A percentile compares a stretch with the other conserved stretches of the same genome.
Conservation (phyloP, 169 alveolate species). For the Theileria equi region DNA sequence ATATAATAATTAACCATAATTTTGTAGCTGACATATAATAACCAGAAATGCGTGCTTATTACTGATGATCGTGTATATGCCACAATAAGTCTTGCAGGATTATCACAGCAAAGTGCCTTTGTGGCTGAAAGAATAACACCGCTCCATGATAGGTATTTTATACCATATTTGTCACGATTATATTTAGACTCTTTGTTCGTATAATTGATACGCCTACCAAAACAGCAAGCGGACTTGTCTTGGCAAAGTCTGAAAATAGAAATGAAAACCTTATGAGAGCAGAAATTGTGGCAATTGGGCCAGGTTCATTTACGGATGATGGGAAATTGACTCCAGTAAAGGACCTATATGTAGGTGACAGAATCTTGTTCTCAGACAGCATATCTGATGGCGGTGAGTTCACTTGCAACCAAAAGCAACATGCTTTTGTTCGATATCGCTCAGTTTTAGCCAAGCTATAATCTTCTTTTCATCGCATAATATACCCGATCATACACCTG, state of each 20-base stretch:
- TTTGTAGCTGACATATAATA: conserved; percentile 44
- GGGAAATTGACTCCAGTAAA: conserved; percentile 47
- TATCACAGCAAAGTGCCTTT: conserved; percentile 6
- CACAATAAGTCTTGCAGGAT: conserved; percentile 1
- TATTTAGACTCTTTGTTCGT: conserved; percentile 40
- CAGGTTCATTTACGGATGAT: conserved; percentile 35
- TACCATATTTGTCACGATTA: neutral
- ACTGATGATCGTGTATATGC: conserved; percentile 50
- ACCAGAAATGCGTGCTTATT: conserved; percentile 49
- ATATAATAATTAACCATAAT: neutral
- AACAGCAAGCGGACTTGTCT: conserved; percentile 63
- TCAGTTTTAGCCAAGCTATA: conserved; percentile 52
- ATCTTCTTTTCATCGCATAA: neutral
- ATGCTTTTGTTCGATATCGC: conserved; percentile 53
- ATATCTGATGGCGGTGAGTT: conserved; percentile 56
- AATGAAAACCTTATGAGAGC: conserved; percentile 39
- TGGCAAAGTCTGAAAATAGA: conserved; percentile 13
- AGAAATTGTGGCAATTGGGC: conserved; percentile 39
- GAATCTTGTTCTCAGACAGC: conserved; percentile 40
- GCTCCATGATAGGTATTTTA: conserved; percentile 35
- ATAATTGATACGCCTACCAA: conserved; percentile 51
- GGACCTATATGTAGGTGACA: conserved; percentile 50
- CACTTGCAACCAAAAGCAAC: conserved; percentile 10
- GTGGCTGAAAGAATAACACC: conserved; percentile 43
- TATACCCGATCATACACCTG: neutral